Evolutionary conservation across 495 filamentous ascomycete species (phyloP), one percentile per base, ranked within the genome.

Genomic region (Cercophora newfieldiana): DNA sequence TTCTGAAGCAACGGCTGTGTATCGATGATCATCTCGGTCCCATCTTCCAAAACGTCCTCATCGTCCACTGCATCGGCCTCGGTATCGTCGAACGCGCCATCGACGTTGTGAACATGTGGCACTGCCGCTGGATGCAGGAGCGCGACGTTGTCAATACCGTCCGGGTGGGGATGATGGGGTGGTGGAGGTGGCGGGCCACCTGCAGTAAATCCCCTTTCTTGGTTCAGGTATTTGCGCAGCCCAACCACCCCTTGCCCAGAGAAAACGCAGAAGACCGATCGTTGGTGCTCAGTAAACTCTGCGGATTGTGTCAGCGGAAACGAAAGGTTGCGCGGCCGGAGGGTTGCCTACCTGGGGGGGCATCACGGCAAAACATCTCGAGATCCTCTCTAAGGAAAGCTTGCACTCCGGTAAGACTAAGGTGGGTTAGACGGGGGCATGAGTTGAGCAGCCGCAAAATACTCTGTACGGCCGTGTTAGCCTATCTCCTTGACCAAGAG

Each of bases 221-320:
- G 58, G 68, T 96, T 97, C 31, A 99, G 82, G 70, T 91, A 88
- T 25, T 86, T 80, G 25, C 96, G 92, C 4, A 99, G 85, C 55
- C 84, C 82, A 31, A 81, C 81, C 28, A 99, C 96, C 22, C 93
- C 94, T 37, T 86, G 81, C 10, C 96, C 95, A 19, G 93, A 97
- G 77, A 98, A 99, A 49, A 99, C 96, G 74, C 96, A 99, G 75
- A 96, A 99, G 22, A 98, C 92, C 8, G 91, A 88, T 62, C 95
- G 88, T 74, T 99, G 95, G 71, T 97, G 93, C 7, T 94, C 89
- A 31, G 93, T 98, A 73, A 99, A 99, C 78, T 97, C 96, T 89
- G 57, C 24, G 59, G 7, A 53, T n/a, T 37, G 10, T 18, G 61
- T 81, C 71, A 82, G 59, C 26, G 18, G 26, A 8, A 48, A 19